Conservation (phyloP, 225 moss, liverwort and hornwort genomes). For the Polytrichum formosum region DNA sequence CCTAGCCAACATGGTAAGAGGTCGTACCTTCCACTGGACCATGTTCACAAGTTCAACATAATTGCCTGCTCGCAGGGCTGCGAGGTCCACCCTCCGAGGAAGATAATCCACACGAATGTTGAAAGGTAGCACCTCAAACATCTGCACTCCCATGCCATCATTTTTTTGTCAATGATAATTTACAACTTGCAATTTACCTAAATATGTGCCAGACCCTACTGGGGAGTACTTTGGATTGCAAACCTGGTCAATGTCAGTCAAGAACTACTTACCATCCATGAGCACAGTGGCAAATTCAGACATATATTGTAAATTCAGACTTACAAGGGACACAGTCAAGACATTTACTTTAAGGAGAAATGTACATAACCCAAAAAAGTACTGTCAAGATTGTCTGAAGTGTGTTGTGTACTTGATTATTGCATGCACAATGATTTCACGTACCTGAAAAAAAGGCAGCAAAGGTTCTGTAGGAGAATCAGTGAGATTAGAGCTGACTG, state of each 20-base stretch:
- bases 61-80: constrained; percentile 82
- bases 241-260: too few species aligned
- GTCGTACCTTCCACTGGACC: constrained; percentile 87
- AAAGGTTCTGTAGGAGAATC: constrained; percentile 77
- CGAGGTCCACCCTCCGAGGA: constrained; percentile 84
- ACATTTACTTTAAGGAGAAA: too few species aligned
- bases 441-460: constrained; percentile 93
- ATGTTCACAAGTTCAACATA: constrained; percentile 94
- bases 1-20: background rate
- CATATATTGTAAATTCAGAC: too few species aligned
- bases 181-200: too few species aligned
- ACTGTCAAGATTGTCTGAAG: background rate
- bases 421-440: background rate
- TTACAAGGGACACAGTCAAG: background rate
- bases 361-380: background rate
- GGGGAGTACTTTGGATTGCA: too few species aligned
- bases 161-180: too few species aligned
- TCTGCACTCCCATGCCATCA: constrained; percentile 38
- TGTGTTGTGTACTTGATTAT: background rate
- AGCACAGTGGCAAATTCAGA: too few species aligned
- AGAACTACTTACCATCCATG: too few species aligned
- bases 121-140: constrained; percentile 91
- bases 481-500: constrained; percentile 52
- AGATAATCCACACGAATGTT: constrained; percentile 92
- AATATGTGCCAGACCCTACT: too few species aligned